phyloP scores from a whole-genome alignment of 371 early-diverging fungal genomes.

The Mucor piriformis region DNA sequence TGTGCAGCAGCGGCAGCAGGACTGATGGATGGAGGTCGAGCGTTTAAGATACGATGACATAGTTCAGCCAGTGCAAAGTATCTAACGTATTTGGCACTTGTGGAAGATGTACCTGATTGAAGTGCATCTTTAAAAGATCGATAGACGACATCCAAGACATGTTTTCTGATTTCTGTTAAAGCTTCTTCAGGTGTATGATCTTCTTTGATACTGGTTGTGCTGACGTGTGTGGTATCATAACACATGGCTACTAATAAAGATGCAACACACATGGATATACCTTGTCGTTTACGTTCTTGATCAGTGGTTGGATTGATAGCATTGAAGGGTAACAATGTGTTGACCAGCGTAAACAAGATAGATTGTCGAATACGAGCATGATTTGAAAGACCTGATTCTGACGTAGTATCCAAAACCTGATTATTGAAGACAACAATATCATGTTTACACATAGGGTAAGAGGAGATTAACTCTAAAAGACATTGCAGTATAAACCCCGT shows the following conservation, averaged over 20 bases:
- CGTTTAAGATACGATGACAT: constrained; percentile 68
- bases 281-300: constrained; percentile 57
- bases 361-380: constrained; percentile 12
- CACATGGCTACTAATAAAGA: constrained; percentile 65
- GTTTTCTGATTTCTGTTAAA: constrained; percentile 60
- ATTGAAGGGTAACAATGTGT: constrained; percentile 63
- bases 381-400: background rate
- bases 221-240: constrained; percentile 38
- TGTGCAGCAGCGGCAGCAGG: background rate
- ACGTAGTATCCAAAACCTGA: constrained; percentile 4
- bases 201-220: constrained; percentile 25
- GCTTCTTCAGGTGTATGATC: constrained; percentile 17
- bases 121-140: constrained; percentile 65
- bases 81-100: constrained; percentile 66
- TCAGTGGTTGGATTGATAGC: constrained; percentile 52
- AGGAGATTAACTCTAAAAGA: constrained; percentile 81
- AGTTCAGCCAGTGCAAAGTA: constrained; percentile 77
- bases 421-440: constrained; percentile 64
- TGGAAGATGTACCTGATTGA: constrained; percentile 27
- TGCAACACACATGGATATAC: constrained; percentile 69
- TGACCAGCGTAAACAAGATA: constrained; percentile 46
- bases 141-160: constrained; percentile 64
- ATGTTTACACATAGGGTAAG: constrained; percentile 80
- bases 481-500: constrained; percentile 86
- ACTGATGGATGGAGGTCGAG: constrained; percentile 38